Conservation (phyloP, 1,284 basidiomycete species). For the Somion occarium region DNA sequence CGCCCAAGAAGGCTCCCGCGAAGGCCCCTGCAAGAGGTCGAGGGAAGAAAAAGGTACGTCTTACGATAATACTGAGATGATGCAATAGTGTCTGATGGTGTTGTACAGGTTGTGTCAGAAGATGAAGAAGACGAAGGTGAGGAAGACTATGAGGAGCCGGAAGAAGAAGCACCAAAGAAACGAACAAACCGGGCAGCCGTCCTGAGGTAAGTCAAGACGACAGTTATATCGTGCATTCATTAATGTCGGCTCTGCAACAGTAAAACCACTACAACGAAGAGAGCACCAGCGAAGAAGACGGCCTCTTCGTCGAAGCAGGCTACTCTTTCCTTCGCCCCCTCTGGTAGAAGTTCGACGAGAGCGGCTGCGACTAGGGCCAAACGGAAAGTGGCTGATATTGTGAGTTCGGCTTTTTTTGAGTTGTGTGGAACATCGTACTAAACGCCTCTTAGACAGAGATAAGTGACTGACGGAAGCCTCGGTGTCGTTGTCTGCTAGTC, state of each 20-base stretch:
- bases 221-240: background rate
- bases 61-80: slow-evolving; percentile 2
- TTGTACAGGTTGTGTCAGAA: slow-evolving; percentile 20
- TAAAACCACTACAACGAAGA: slow-evolving; percentile 47
- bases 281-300: slow-evolving; percentile 56
- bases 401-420: slow-evolving; percentile 12
- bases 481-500: too few relatives aligned
- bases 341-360: slow-evolving; percentile 41
- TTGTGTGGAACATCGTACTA: too few relatives aligned
- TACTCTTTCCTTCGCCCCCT: slow-evolving; percentile 60
- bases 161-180: slow-evolving; percentile 52
- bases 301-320: slow-evolving; percentile 40
- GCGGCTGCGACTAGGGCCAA: slow-evolving; percentile 24
- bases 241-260: slow-evolving; percentile 17
- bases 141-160: slow-evolving; percentile 53
- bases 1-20: slow-evolving; percentile 31
- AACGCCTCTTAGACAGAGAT: background rate
- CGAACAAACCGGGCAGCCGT: slow-evolving; percentile 64
- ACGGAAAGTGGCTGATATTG: slow-evolving; percentile 24
- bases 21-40: slow-evolving; percentile 40
- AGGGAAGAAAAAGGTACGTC: slow-evolving; percentile 45
- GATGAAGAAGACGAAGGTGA: slow-evolving; percentile 58
- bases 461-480: too few relatives aligned
- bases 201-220: slow-evolving; percentile 41
- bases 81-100: slow-evolving; percentile 7